These are phyloP conservation scores for Singerocomus rubriflavus DNA, from an alignment of 1,284 basidiomycete species.

Conservation along the genomic window DNA sequence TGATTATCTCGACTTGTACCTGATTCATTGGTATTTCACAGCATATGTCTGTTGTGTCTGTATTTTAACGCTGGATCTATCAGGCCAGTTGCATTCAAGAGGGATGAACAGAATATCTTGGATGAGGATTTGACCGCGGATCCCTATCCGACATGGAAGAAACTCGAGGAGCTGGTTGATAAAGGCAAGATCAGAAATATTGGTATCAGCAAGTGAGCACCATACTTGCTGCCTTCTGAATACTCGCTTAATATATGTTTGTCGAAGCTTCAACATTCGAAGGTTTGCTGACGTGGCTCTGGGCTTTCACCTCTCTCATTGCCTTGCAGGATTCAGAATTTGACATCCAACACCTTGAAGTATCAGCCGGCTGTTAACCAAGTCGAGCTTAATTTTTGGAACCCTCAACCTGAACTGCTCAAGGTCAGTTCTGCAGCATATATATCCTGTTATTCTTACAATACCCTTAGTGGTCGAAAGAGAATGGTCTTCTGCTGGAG, in stretches of 20 bases:
- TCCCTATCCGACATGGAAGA: slow-evolving; percentile 80
- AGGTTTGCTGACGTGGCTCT: slow-evolving; percentile 16
- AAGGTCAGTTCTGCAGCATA: slow-evolving; percentile 40
- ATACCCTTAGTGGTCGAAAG: slow-evolving; percentile 53
- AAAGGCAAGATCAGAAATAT: slow-evolving; percentile 83
- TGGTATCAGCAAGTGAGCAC: slow-evolving; percentile 70
- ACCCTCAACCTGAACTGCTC: slow-evolving; percentile 80
- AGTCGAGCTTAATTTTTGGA: slow-evolving; percentile 81
- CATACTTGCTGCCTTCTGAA: not conserved
- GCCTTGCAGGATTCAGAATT: slow-evolving; percentile 49
- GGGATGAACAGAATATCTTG: slow-evolving; percentile 46
- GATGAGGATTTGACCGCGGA: slow-evolving; percentile 67
- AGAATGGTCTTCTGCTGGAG: slow-evolving; percentile 64
- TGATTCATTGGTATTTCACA: slow-evolving; percentile 75
- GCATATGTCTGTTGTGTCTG: not conserved
- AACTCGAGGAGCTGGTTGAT: slow-evolving; percentile 75
- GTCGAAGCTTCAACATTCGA: slow-evolving; percentile 24
- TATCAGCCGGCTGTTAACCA: slow-evolving; percentile 78
- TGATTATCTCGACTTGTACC: slow-evolving; percentile 76
- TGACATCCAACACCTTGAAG: slow-evolving; percentile 69
- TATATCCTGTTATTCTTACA: not conserved
- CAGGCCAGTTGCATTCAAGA: slow-evolving; percentile 71
- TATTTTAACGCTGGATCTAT: not conserved
- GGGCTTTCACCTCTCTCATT: not conserved
- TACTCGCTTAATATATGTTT: not conserved